Evolutionary conservation across 495 filamentous ascomycete genomes (phyloP).

Genomic region (Baudoinia panamericana): DNA sequence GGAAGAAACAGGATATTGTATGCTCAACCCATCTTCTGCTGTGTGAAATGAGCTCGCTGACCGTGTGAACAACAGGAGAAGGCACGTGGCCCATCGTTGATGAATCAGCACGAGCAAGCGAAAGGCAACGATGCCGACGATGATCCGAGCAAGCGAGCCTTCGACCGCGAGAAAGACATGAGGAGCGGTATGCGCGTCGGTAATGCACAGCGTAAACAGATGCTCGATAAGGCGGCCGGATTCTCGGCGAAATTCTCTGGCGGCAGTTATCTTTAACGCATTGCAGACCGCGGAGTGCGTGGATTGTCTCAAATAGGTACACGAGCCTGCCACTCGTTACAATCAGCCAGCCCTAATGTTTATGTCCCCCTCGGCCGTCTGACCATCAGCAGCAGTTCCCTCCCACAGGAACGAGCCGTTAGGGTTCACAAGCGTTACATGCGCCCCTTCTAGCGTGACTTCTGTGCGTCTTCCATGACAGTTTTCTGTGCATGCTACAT

Average conservation of each 20-base stretch:
- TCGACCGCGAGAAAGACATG: slow-evolving; percentile 94
- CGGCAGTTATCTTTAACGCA: slow-evolving; percentile 54
- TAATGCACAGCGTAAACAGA: slow-evolving; percentile 58
- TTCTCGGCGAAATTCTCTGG: slow-evolving; percentile 73
- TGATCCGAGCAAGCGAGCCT: slow-evolving; percentile 77
- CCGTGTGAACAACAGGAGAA: too few species aligned
- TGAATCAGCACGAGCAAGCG: slow-evolving; percentile 45
- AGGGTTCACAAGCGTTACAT: too few species aligned
- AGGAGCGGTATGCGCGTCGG: slow-evolving; percentile 58
- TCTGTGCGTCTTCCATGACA: too few species aligned
- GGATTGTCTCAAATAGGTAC: too few species aligned
- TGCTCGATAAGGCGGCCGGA: slow-evolving; percentile 67
- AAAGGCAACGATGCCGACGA: slow-evolving; percentile 47
- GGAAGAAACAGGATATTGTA: slow-evolving; percentile 1
- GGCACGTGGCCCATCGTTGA: slow-evolving; percentile 48
- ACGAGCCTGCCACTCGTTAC: too few species aligned
- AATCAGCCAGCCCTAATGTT: too few species aligned
- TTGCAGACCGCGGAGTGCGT: not conserved
- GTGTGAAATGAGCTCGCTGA: too few species aligned
- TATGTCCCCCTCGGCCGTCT: too few species aligned
- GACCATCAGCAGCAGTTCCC: too few species aligned
- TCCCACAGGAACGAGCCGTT: too few species aligned
- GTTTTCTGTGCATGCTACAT: too few species aligned
- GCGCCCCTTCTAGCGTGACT: too few species aligned
- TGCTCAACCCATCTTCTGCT: slow-evolving; percentile 10